A percentile compares a stretch with the other conserved stretches of the same genome.
Evolutionary conservation across 164 flowering plant species (phyloP).

Genomic region (Sextonia rubra): DNA sequence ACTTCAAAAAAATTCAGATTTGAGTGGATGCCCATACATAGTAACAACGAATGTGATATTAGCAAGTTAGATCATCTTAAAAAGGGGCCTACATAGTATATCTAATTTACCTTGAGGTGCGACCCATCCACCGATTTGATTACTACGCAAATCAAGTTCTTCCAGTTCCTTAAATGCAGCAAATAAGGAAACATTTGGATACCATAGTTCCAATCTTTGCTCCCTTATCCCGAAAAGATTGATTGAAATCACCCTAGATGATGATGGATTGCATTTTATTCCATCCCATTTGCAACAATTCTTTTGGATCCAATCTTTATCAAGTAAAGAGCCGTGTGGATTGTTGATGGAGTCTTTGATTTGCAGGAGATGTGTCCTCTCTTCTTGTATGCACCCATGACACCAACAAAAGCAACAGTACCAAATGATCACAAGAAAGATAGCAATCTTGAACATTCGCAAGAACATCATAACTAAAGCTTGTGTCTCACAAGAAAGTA

Average conservation of each 20-base stretch:
- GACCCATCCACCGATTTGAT: slow-evolving; percentile 1
- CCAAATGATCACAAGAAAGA: too few relatives aligned
- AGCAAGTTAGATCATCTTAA: too few relatives aligned
- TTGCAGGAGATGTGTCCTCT: not conserved
- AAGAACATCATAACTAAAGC: too few relatives aligned
- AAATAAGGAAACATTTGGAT: slow-evolving; percentile 4
- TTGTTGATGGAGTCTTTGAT: not conserved
- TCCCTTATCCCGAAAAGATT: not conserved
- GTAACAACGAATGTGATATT: too few relatives aligned
- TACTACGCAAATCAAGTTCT: not conserved
- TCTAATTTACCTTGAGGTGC: not conserved
- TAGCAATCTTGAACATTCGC: too few relatives aligned
- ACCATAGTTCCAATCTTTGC: not conserved
- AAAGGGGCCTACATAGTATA: too few relatives aligned
- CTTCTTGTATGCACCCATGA: slow-evolving; percentile 1
- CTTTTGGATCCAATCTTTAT: not conserved
- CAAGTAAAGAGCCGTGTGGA: not conserved
- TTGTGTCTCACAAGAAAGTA: too few relatives aligned
- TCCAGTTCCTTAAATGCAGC: not conserved
- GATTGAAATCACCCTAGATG: not conserved
- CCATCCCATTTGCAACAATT: slow-evolving; percentile 2
- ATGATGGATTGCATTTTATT: not conserved
- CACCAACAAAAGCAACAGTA: too few relatives aligned
- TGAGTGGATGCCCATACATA: too few relatives aligned
- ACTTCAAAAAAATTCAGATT: too few relatives aligned